Evolutionary conservation across 768 basidiomycete genomes (phyloP).

Genomic region (Termitomyces sp.): DNA sequence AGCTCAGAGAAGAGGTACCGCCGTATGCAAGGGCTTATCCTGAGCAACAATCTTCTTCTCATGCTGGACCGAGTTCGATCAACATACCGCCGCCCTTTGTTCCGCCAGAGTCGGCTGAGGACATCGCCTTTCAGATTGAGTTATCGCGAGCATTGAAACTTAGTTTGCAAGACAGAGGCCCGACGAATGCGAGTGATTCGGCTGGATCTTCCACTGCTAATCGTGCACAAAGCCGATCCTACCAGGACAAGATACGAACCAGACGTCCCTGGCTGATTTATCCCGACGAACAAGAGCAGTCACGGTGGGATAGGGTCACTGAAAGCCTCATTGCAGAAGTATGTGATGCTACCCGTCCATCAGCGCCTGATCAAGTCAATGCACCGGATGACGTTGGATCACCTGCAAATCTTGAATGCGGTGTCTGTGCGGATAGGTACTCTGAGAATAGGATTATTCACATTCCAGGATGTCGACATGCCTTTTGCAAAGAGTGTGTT

Average conservation of each 20-base stretch:
- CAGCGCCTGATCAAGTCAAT: neutral
- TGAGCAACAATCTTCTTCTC: neutral
- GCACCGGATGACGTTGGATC: neutral
- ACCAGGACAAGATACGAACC: neutral
- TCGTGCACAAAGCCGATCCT: neutral
- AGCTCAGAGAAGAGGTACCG: neutral
- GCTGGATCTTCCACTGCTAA: neutral
- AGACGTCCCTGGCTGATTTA: neutral
- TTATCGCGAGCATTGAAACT: neutral
- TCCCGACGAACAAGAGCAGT: neutral
- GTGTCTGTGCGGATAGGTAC: slow-evolving; percentile 50
- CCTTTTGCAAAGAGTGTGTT: slow-evolving; percentile 53
- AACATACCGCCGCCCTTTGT: neutral
- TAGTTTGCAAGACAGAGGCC: neutral
- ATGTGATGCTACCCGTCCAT: neutral
- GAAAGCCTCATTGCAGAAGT: neutral
- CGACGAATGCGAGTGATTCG: neutral
- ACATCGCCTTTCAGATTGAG: neutral
- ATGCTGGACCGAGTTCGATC: neutral
- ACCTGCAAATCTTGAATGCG: slow-evolving; percentile 29
- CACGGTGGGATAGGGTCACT: neutral
- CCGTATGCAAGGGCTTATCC: neutral
- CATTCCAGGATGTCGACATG: slow-evolving; percentile 39
- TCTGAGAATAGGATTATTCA: slow-evolving; percentile 17
- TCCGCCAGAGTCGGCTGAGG: neutral